Conservation (phyloP, 2,329 filamentous ascomycete species). For the Pseudogymnoascus sp. region DNA sequence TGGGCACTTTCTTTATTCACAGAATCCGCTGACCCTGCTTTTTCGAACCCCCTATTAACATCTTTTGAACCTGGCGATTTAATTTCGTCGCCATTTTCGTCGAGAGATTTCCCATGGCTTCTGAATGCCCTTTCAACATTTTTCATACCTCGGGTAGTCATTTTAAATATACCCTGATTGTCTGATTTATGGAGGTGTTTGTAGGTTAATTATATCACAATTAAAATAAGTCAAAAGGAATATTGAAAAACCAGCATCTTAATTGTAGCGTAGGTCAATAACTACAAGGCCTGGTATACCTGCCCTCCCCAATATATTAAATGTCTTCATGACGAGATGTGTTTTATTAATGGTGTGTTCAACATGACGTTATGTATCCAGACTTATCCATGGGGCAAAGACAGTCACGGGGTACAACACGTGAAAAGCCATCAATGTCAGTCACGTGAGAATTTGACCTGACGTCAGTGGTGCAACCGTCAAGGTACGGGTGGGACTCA, state of each 20-base stretch:
- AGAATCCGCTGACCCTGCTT: neutral
- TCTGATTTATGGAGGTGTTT: neutral
- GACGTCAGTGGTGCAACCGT: conserved; percentile 10
- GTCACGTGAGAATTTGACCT: neutral
- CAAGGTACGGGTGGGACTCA: conserved; percentile 7
- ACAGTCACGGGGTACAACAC: neutral
- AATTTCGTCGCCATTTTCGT: neutral
- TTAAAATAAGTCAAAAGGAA: neutral
- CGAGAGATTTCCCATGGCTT: conserved; percentile 2
- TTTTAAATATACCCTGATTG: neutral
- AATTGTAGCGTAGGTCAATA: neutral
- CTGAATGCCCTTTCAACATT: conserved; percentile 1
- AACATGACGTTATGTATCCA: neutral
- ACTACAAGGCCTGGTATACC: neutral
- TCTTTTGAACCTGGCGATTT: neutral
- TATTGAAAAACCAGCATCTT: neutral
- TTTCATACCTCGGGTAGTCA: neutral
- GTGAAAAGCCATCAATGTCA: neutral
- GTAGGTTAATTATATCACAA: neutral
- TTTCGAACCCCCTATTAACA: neutral
- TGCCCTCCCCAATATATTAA: neutral
- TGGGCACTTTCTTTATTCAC: neutral
- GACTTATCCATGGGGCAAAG: neutral
- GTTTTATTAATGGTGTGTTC: neutral
- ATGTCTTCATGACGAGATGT: neutral